These are phyloP conservation scores for Psophocarpus tetragonolobus DNA, from an alignment of 306 rosid genomes.

Conservation along the genomic window DNA sequence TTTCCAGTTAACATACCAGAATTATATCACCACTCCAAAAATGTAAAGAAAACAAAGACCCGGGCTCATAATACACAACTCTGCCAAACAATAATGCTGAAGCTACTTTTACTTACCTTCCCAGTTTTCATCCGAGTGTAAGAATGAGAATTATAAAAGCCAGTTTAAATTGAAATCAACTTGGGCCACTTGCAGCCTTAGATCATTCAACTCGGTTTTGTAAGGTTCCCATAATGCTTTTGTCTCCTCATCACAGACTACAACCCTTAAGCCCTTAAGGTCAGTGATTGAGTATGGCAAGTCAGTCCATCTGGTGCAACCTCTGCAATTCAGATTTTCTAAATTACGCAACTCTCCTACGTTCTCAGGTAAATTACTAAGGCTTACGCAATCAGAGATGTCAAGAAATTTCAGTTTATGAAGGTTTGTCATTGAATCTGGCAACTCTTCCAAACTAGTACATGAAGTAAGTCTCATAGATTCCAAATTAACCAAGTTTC, in stretches of 20 bases:
- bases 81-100: neutral
- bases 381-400: conserved; percentile 56
- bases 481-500: conserved; percentile 49
- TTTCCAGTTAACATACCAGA: neutral
- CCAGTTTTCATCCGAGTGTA: neutral
- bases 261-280: conserved; percentile 39
- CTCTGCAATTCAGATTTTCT: conserved; percentile 34
- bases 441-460: conserved; percentile 43
- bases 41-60: neutral
- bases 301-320: conserved; percentile 43
- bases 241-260: conserved; percentile 60
- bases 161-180: conserved; percentile 48
- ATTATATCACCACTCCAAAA: neutral
- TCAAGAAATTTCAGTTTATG: conserved; percentile 48
- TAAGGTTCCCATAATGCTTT: conserved; percentile 35
- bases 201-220: neutral
- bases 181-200: conserved; percentile 17
- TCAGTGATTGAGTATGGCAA: conserved; percentile 49
- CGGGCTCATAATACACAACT: neutral
- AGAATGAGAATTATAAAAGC: conserved; percentile 25
- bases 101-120: neutral
- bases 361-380: conserved; percentile 48
- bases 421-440: conserved; percentile 46
- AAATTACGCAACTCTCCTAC: conserved; percentile 46
- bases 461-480: conserved; percentile 59